Conservation (phyloP, 2,329 filamentous ascomycete species). For the Talaromyces sp. region DNA sequence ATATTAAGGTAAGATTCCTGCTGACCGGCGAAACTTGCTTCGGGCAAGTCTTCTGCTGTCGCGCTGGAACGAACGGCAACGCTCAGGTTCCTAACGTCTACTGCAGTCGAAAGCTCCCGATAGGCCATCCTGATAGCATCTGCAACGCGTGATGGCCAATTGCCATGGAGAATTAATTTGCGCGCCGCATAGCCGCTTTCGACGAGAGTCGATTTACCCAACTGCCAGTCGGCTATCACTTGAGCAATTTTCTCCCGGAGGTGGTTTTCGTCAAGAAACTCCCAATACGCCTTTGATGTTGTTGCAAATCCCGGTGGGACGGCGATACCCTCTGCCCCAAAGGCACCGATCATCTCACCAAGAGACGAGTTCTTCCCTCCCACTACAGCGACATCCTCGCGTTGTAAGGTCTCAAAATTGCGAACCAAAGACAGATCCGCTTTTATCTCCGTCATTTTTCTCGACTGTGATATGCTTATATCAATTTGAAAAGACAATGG, state of each 20-base stretch:
- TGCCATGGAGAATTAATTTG: conserved; percentile 30
- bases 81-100: conserved; percentile 23
- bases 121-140: conserved; percentile 30
- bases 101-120: conserved; percentile 25
- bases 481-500: not conserved
- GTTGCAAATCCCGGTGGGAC: conserved; percentile 38
- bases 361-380: conserved; percentile 41
- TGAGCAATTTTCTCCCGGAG: conserved; percentile 30
- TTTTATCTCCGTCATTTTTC: not conserved
- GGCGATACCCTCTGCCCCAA: conserved; percentile 27
- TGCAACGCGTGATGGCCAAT: conserved; percentile 30
- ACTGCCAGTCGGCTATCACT: conserved; percentile 31
- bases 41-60: conserved; percentile 40
- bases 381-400: conserved; percentile 29
- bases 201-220: conserved; percentile 25
- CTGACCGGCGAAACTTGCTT: conserved; percentile 40
- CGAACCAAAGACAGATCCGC: conserved; percentile 18
- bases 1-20: conserved; percentile 40
- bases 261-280: conserved; percentile 32
- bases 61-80: conserved; percentile 41
- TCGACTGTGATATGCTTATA: not conserved
- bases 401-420: conserved; percentile 25
- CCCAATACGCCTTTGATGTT: conserved; percentile 34
- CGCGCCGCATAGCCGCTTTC: conserved; percentile 32
- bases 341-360: conserved; percentile 37